Percentiles rank a stretch among this genome's conserved stretches.
Evolutionary conservation across 306 rosid species (phyloP).

Genomic region (Begonia fuchsioides): DNA sequence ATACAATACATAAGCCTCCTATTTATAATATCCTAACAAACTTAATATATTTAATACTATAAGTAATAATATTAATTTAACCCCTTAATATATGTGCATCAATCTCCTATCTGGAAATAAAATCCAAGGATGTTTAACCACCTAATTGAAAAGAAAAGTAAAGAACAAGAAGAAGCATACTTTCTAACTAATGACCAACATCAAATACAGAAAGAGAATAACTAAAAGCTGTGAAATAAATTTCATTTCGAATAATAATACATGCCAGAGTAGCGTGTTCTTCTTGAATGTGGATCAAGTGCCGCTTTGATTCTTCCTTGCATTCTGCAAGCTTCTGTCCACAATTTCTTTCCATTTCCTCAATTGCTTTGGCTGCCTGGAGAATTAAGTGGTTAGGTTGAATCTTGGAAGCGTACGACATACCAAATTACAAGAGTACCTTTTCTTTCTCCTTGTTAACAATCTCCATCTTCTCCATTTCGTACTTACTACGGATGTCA

Average conservation of each 20-base stretch:
- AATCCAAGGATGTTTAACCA: not conserved
- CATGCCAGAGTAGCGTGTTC: constrained; percentile 60
- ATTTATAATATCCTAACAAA: too few species aligned
- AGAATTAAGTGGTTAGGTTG: constrained; percentile 28
- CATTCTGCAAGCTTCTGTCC: constrained; percentile 44
- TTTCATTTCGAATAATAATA: constrained; percentile 10
- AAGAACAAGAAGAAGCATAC: not conserved
- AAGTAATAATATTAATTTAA: too few species aligned
- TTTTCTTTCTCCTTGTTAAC: constrained; percentile 64
- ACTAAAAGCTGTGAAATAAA: constrained; percentile 3
- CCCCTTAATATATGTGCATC: too few species aligned
- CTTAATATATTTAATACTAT: too few species aligned
- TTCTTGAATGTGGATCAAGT: constrained; percentile 45
- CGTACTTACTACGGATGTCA: constrained; percentile 77
- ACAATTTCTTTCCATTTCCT: constrained; percentile 39
- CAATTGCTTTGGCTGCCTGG: constrained; percentile 53
- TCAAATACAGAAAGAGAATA: constrained; percentile 7
- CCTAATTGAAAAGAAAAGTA: not conserved
- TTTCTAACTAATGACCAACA: constrained; percentile 4
- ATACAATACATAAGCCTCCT: too few species aligned
- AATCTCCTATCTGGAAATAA: constrained; percentile 4
- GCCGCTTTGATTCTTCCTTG: constrained; percentile 59
- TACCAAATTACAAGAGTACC: constrained; percentile 35
- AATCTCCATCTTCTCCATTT: constrained; percentile 72
- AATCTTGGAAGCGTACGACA: constrained; percentile 9